Evolutionary conservation across 768 basidiomycete genomes (phyloP).

Genomic region (Chalciporus chontae): DNA sequence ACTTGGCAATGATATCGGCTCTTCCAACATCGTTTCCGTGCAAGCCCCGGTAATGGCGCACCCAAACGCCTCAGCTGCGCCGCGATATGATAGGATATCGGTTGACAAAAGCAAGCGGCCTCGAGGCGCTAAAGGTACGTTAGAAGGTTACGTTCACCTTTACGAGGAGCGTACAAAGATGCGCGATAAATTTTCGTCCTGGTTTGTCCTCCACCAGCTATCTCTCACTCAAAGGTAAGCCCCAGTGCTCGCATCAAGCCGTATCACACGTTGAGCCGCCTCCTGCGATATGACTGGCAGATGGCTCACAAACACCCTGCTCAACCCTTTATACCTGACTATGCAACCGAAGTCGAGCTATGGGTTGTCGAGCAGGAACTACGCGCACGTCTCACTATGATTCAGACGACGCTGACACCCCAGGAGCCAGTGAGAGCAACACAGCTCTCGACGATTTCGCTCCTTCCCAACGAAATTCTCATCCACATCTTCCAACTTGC

Average conservation of each 20-base stretch:
- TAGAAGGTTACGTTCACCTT: not conserved
- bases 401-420: not conserved
- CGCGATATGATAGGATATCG: too few species aligned
- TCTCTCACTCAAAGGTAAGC: not conserved
- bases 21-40: too few species aligned
- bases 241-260: too few species aligned
- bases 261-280: too few species aligned
- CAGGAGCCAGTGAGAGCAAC: not conserved
- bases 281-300: not conserved
- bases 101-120: not conserved
- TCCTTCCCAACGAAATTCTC: slow-evolving; percentile 21
- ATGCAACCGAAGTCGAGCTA: not conserved
- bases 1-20: too few species aligned
- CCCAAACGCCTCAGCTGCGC: too few species aligned
- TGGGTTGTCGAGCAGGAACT: slow-evolving; percentile 2
- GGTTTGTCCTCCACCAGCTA: not conserved
- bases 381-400: not conserved
- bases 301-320: not conserved
- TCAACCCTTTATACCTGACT: not conserved
- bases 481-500: slow-evolving; percentile 10
- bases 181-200: not conserved
- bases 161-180: not conserved
- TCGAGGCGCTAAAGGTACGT: slow-evolving; percentile 5
- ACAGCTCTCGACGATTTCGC: slow-evolving; percentile 17
- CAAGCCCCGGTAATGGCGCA: too few species aligned